phyloP scores from a whole-genome alignment of 345 rosid genomes.

The Populus euphratica region DNA sequence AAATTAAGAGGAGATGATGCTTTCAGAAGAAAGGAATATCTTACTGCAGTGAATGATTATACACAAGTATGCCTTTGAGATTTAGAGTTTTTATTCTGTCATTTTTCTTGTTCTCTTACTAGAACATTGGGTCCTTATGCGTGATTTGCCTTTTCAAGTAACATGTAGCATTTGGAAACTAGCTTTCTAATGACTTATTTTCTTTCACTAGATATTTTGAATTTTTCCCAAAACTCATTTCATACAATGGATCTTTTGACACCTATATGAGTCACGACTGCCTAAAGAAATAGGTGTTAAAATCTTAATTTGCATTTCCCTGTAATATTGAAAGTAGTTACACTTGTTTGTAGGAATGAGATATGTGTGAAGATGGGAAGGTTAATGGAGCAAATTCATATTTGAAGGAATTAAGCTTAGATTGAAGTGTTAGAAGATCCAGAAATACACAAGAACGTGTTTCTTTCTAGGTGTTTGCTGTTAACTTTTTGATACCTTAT shows the following conservation, averaged over 20 bases:
- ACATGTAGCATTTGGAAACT: not conserved
- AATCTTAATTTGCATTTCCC: not conserved
- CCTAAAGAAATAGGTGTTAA: not conserved
- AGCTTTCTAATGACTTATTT: not conserved
- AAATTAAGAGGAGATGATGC: constrained; percentile 91
- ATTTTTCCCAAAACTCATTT: not conserved
- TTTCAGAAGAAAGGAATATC: constrained; percentile 56
- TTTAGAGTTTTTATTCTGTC: not conserved
- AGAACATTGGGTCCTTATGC: not conserved
- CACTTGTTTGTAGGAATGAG: not conserved
- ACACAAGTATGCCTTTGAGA: constrained; percentile 54
- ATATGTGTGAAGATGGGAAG: not conserved
- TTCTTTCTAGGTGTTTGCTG: not conserved
- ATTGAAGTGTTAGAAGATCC: not conserved
- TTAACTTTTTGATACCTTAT: not conserved
- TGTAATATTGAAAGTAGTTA: not conserved
- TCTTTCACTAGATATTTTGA: not conserved
- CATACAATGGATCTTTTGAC: not conserved
- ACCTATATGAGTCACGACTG: not conserved
- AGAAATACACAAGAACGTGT: not conserved
- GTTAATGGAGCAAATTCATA: not conserved
- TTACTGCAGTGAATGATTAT: constrained; percentile 63
- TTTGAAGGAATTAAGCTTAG: not conserved
- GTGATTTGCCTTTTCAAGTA: not conserved
- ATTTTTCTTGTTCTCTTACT: not conserved